phyloP scores from a whole-genome alignment of 495 filamentous ascomycete genomes.

The Cetradonia linearis region DNA sequence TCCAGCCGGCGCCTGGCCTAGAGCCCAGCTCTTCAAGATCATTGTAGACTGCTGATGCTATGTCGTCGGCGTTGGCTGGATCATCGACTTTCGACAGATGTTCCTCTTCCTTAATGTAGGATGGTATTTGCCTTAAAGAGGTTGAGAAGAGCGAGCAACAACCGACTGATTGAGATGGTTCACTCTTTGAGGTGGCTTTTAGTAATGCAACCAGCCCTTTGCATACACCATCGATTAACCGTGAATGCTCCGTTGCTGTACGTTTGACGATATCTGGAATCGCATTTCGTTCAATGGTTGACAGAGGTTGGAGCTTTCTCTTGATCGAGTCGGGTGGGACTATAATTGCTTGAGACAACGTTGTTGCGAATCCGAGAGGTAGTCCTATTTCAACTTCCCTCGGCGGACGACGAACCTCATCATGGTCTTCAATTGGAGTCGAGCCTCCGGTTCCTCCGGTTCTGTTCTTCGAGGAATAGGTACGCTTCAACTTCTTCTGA shows the following conservation, averaged over 20 bases:
- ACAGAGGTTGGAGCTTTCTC: not conserved
- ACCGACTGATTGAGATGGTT: constrained; percentile 19
- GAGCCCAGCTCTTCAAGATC: constrained; percentile 55
- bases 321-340: not conserved
- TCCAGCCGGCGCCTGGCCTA: constrained; percentile 48
- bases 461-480: constrained; percentile 27
- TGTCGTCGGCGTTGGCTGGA: constrained; percentile 36
- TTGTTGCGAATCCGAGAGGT: not conserved
- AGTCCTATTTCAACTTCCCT: constrained; percentile 11
- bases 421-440: not conserved
- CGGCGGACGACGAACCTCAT: not conserved
- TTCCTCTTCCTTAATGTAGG: constrained; percentile 54
- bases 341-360: not conserved
- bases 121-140: constrained; percentile 51
- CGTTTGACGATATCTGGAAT: constrained; percentile 10
- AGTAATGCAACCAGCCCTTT: constrained; percentile 40
- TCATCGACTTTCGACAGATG: constrained; percentile 41
- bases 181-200: constrained; percentile 30
- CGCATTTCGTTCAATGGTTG: not conserved
- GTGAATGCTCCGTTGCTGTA: constrained; percentile 18
- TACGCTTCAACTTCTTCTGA: constrained; percentile 27
- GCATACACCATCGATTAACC: constrained; percentile 35
- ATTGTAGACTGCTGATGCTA: constrained; percentile 43
- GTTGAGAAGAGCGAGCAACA: constrained; percentile 54
- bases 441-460: not conserved